These are phyloP conservation scores for Monosporascus cannonballus DNA, from an alignment of 2,329 filamentous ascomycete genomes.

Conservation along the genomic window DNA sequence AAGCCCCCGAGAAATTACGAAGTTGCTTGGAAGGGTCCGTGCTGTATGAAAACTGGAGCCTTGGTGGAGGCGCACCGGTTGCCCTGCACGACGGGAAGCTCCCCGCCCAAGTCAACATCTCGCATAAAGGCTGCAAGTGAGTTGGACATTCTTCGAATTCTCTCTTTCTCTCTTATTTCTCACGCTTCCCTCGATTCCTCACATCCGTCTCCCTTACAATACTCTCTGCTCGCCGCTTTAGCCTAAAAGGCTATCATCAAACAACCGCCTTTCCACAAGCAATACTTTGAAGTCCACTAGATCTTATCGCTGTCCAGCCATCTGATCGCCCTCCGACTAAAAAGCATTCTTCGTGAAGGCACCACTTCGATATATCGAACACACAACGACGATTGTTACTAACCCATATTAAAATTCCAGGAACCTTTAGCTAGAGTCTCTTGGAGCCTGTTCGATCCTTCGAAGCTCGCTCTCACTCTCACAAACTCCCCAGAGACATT, in stretches of 20 bases:
- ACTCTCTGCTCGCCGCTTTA: constrained; percentile 3
- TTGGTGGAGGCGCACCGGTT: constrained; percentile 6
- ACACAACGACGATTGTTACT: constrained; percentile 37
- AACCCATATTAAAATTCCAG: constrained; percentile 40
- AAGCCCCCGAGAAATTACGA: no score
- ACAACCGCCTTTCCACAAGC: constrained; percentile 24
- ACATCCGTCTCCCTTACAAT: constrained; percentile 6
- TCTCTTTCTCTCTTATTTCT: constrained; percentile 14
- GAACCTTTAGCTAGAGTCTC: constrained; percentile 55
- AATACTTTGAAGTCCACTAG: constrained; percentile 36
- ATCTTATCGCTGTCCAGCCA: constrained; percentile 41
- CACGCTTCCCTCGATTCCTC: constrained; percentile 9
- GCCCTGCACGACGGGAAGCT: constrained; percentile 15
- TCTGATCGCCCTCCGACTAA: constrained; percentile 44
- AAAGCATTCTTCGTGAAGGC: constrained; percentile 35
- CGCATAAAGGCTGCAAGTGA: background rate
- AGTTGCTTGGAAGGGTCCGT: background rate
- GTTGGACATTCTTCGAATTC: constrained; percentile 5
- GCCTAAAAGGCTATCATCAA: constrained; percentile 18
- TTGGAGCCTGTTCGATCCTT: constrained; percentile 48
- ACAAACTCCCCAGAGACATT: constrained; percentile 38
- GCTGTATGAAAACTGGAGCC: background rate
- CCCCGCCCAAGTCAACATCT: constrained; percentile 4
- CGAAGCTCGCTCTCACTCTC: constrained; percentile 29
- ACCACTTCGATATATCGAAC: constrained; percentile 41